Percentiles rank a stretch among this genome's conserved stretches.
Evolutionary conservation across 2,329 filamentous ascomycete genomes (phyloP).

Genomic region (Apiospora phragmitis): DNA sequence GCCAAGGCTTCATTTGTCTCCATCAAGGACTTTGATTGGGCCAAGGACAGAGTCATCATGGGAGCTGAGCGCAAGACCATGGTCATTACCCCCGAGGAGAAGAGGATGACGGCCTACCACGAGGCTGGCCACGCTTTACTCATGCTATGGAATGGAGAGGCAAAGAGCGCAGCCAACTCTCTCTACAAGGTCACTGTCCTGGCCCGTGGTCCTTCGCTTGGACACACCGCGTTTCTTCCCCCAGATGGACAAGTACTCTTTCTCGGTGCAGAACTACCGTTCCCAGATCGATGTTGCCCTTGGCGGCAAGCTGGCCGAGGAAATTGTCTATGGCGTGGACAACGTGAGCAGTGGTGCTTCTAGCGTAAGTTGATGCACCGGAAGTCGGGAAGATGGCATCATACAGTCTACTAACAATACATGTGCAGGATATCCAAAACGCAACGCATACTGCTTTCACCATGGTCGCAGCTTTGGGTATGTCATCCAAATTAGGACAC

Average conservation of each 20-base stretch:
- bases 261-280: conserved; percentile 81
- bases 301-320: conserved; percentile 87
- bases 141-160: conserved; percentile 63
- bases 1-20: conserved; percentile 74
- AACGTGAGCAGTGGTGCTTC: conserved; percentile 89
- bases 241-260: conserved; percentile 89
- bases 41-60: conserved; percentile 98
- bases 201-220: conserved; percentile 81
- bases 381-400: background rate
- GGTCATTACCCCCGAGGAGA: conserved; percentile 90
- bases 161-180: conserved; percentile 67
- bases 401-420: conserved; percentile 27
- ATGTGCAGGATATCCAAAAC: conserved; percentile 70
- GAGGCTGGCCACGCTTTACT: conserved; percentile 95
- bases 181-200: conserved; percentile 98
- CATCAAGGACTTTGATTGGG: conserved; percentile 89
- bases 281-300: conserved; percentile 78
- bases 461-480: conserved; percentile 88
- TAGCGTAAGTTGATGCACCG: conserved; percentile 53
- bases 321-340: conserved; percentile 88
- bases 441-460: conserved; percentile 82
- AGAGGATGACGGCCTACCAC: conserved; percentile 92
- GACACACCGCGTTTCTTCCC: conserved; percentile 87
- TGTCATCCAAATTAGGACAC: conserved; percentile 85
- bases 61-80: conserved; percentile 88